phyloP scores from a whole-genome alignment of 2,329 filamentous ascomycete species.

The Albifimbria verrucaria region DNA sequence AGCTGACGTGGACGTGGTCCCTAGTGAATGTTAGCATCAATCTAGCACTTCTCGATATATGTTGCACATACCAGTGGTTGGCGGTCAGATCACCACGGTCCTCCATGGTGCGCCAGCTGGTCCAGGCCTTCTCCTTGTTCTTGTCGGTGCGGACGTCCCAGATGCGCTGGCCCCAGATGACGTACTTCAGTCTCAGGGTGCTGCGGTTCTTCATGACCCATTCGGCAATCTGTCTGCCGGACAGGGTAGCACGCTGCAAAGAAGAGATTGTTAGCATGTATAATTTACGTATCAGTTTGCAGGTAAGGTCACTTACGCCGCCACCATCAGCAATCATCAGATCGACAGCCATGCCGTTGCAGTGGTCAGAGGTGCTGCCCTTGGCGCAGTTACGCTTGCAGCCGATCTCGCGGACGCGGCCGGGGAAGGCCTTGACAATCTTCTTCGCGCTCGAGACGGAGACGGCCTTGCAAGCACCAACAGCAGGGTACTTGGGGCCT shows the following conservation, averaged over 20 bases:
- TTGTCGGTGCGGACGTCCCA: constrained; percentile 35
- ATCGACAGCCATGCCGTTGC: constrained; percentile 34
- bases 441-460: constrained; percentile 31
- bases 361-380: constrained; percentile 31
- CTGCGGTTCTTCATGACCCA: constrained; percentile 44
- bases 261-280: not conserved
- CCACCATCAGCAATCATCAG: constrained; percentile 35
- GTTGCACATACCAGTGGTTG: constrained; percentile 38
- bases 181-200: constrained; percentile 41
- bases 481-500: constrained; percentile 29
- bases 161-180: constrained; percentile 49
- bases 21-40: constrained; percentile 5
- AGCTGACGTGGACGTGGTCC: constrained; percentile 25
- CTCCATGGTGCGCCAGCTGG: constrained; percentile 39
- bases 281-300: not conserved
- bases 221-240: constrained; percentile 42
- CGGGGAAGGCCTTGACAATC: constrained; percentile 32
- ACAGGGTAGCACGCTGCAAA: constrained; percentile 28
- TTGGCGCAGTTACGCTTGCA: constrained; percentile 31
- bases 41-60: not conserved
- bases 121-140: constrained; percentile 34
- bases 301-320: constrained; percentile 26
- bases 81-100: constrained; percentile 35
- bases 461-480: constrained; percentile 31
- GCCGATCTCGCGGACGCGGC: constrained; percentile 29